Base-by-base conservation (phyloP, 805 yeast genomes). In the Wilhelminamyces savonicus region DNA sequence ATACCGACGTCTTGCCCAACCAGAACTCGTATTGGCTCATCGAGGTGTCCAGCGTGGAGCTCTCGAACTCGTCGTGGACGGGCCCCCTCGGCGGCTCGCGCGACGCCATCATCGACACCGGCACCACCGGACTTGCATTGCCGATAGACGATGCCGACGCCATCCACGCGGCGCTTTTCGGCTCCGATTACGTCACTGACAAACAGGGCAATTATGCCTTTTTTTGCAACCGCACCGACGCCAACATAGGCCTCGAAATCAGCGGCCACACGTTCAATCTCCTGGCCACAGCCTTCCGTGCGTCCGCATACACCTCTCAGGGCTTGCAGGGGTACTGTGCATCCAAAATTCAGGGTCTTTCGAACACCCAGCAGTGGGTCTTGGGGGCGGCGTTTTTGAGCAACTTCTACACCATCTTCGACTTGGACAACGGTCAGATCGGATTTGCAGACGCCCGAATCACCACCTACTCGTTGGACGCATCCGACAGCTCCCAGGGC, bases 381-480 rank as follows among this genome's bases (percentile, higher is more conserved):
- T 52, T 78, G 23, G 86, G 86, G 4, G 78, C 74, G n/a, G 61
- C 74, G 3, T 78, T 78, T 44, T 50, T 78, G 40, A 67, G 68
- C 34, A 59, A 62, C 19, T 75, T 66, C 31, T 78, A 75, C 46
- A 64, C 77, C 2, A 72, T 74, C 10, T 78, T 76, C 40, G 79
- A 78, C 41, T 57, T 72, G 32, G 73, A 66, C 28, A 44, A 62
- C n/a, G 56, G 52, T 26, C 43, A 47, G 37, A 56, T 78, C 27
- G 83, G 82, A 0, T 66, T 78, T 31, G 82, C 45, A 6, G 45
- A 43, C 19, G 22, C 24, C 9, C 16, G 13, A 8, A 15, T 27
- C 11, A 13, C 27, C 10, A 25, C 23, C 15, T 29, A 23, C 11
- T 7, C 23, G n/a, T 11, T 10, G n/a, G 13, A 21, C 7, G 7